Evolutionary conservation across 2,329 filamentous ascomycete species (phyloP).

Genomic region (Aspergillus clavatus): DNA sequence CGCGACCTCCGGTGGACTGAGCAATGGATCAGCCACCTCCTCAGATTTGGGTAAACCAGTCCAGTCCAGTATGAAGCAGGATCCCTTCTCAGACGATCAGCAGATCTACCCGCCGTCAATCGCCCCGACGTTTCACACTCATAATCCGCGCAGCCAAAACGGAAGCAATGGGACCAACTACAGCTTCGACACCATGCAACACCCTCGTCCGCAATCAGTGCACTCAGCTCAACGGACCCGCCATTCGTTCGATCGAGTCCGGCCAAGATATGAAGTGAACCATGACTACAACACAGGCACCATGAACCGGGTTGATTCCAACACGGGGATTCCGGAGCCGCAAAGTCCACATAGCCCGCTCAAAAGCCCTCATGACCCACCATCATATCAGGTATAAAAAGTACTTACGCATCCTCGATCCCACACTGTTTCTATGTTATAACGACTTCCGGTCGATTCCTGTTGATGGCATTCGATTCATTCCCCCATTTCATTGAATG

Average conservation of each 20-base stretch:
- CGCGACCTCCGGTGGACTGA: conserved; percentile 35
- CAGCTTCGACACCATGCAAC: conserved; percentile 41
- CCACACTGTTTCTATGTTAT: conserved; percentile 26
- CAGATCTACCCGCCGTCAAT: conserved; percentile 90
- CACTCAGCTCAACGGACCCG: conserved; percentile 84
- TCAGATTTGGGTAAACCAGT: conserved; percentile 45
- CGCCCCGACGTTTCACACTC: conserved; percentile 68
- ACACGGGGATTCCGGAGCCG: conserved; percentile 25
- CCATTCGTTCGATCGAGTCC: conserved; percentile 78
- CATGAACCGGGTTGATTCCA: conserved; percentile 74
- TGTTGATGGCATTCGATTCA: conserved; percentile 19
- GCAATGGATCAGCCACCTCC: conserved; percentile 38
- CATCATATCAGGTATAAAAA: conserved; percentile 27
- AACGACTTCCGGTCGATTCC: conserved; percentile 21
- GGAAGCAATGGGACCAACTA: conserved; percentile 93
- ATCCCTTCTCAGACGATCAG: conserved; percentile 75
- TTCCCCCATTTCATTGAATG: conserved; percentile 25
- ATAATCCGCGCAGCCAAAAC: conserved; percentile 79
- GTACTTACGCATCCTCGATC: conserved; percentile 20
- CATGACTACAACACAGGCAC: conserved; percentile 90
- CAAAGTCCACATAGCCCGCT: conserved; percentile 32
- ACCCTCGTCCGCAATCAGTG: conserved; percentile 55
- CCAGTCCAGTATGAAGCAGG: conserved; percentile 54
- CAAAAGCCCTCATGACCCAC: conserved; percentile 29
- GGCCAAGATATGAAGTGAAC: conserved; percentile 79